Percentiles rank a stretch among this genome's conserved stretches.
Evolutionary conservation across 306 rosid species (phyloP).

Genomic region (Vachellia pachyceras): DNA sequence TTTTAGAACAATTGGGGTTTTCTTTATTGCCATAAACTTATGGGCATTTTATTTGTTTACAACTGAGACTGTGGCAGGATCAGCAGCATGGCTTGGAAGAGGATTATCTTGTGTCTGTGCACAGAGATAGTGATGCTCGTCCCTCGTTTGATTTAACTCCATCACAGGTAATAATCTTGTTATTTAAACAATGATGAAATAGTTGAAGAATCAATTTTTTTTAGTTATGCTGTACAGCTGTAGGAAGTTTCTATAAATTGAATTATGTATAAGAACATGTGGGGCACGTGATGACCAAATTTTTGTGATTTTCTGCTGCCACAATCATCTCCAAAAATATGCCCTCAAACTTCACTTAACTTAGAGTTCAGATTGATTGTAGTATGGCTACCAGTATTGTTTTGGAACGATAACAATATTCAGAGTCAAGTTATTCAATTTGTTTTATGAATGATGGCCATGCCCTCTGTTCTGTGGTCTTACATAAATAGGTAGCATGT

Average conservation of each 20-base stretch:
- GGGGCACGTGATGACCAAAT: not conserved
- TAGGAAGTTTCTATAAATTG: not conserved
- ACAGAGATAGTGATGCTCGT: slow-evolving; percentile 88
- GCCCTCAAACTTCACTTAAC: not conserved
- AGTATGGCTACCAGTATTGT: not conserved
- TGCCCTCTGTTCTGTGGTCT: not conserved
- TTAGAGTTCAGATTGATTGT: not conserved
- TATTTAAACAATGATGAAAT: slow-evolving; percentile 15
- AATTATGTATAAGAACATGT: not conserved
- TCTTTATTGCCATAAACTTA: not conserved
- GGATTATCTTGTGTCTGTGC: slow-evolving; percentile 97
- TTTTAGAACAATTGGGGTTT: not conserved
- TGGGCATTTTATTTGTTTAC: slow-evolving; percentile 46
- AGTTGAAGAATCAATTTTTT: slow-evolving; percentile 10
- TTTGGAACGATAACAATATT: not conserved
- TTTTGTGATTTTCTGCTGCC: not conserved
- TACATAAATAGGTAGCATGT: not conserved
- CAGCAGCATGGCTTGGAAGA: slow-evolving; percentile 97
- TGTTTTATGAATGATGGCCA: not conserved
- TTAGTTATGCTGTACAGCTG: slow-evolving; percentile 21
- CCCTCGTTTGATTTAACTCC: slow-evolving; percentile 89
- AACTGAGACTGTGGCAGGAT: slow-evolving; percentile 99
- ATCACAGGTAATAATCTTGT: slow-evolving; percentile 60
- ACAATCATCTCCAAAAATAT: not conserved
- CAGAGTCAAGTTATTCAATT: not conserved